These are phyloP conservation scores for Exutisphaerella laricina DNA, from an alignment of 2,329 filamentous ascomycete genomes.

Conservation along the genomic window DNA sequence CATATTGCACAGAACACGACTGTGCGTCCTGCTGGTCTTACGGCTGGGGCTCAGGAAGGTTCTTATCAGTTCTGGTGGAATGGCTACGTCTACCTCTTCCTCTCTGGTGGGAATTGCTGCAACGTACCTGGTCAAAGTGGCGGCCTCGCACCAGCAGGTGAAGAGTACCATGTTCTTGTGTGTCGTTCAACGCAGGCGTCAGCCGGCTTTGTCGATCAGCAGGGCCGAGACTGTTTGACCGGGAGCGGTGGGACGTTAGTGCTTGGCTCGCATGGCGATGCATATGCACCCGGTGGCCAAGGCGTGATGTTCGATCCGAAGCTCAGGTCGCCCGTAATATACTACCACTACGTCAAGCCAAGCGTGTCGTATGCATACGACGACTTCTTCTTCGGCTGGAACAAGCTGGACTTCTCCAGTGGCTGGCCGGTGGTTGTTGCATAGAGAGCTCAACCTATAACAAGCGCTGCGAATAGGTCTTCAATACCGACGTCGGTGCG, in stretches of 20 bases:
- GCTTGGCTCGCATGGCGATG: conserved; percentile 53
- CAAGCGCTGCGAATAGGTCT: too few species aligned
- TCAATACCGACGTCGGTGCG: too few species aligned
- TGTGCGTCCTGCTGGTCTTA: conserved; percentile 33
- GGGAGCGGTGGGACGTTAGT: conserved; percentile 56
- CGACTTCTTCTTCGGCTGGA: conserved; percentile 26
- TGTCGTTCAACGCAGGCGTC: conserved; percentile 51
- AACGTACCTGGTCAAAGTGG: conserved; percentile 27
- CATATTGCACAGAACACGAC: conserved; percentile 52
- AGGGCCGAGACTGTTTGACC: conserved; percentile 48
- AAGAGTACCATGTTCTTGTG: conserved; percentile 60
- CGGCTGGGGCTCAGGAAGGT: conserved; percentile 49
- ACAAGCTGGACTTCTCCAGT: conserved; percentile 18
- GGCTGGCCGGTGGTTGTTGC: conserved; percentile 22
- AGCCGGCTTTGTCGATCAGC: conserved; percentile 52
- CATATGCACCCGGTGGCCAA: conserved; percentile 63
- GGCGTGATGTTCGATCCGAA: conserved; percentile 50
- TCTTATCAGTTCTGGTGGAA: conserved; percentile 51
- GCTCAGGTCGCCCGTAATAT: conserved; percentile 49
- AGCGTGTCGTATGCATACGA: conserved; percentile 20
- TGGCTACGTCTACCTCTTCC: conserved; percentile 56
- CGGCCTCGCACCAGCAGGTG: conserved; percentile 39
- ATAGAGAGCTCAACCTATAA: too few species aligned
- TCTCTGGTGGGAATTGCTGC: conserved; percentile 35
- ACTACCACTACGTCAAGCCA: conserved; percentile 52